Conservation (phyloP, 1,284 basidiomycete species). For the Termitomyces sp. region DNA sequence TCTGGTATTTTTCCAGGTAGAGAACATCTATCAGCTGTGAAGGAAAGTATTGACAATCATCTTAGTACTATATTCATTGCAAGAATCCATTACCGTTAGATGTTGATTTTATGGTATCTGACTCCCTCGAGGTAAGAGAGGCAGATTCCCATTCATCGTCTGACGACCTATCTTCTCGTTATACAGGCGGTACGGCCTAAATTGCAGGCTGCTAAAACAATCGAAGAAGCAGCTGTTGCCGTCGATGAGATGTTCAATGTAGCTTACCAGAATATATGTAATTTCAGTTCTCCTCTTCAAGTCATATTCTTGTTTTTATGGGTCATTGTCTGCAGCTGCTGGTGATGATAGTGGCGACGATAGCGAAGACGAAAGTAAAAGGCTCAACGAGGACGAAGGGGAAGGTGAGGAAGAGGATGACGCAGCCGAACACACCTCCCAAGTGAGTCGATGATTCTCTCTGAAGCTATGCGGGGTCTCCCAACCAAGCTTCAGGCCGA, state of each 20-base stretch:
- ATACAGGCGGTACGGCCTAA: conserved; percentile 77
- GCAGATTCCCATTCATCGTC: neutral
- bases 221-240: conserved; percentile 80
- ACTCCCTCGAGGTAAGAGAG: conserved; percentile 76
- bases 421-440: conserved; percentile 39
- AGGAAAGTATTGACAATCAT: neutral
- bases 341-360: conserved; percentile 67
- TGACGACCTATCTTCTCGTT: neutral
- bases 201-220: conserved; percentile 58
- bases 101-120: conserved; percentile 93
- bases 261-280: conserved; percentile 54
- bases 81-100: conserved; percentile 93
- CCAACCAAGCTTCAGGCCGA: conserved; percentile 37
- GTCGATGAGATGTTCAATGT: conserved; percentile 86
- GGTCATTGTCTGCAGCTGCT: conserved; percentile 3
- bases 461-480: conserved; percentile 2
- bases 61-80: conserved; percentile 81
- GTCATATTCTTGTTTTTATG: neutral
- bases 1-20: conserved; percentile 87
- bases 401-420: conserved; percentile 54
- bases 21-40: conserved; percentile 12
- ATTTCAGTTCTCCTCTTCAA: conserved; percentile 22
- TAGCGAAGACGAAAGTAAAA: conserved; percentile 58
- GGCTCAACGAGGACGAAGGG: conserved; percentile 49
- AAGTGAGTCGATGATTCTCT: conserved; percentile 34